Percentiles rank a stretch among this genome's conserved stretches.
Evolutionary conservation across 2,329 filamentous ascomycete species (phyloP).

Genomic region (Hymenoscyphus scutula): DNA sequence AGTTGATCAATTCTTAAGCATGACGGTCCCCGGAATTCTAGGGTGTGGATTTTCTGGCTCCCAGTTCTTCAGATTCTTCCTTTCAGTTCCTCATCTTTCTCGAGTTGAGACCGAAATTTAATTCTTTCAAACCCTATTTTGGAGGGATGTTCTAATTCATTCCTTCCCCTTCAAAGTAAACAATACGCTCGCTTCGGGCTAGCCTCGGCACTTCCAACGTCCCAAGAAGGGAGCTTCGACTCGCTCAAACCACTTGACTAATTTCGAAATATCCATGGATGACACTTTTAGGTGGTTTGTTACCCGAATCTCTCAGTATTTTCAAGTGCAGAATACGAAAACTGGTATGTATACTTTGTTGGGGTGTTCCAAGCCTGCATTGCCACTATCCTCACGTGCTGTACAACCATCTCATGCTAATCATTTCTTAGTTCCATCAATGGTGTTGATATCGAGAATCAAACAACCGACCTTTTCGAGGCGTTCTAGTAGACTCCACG

Average conservation of each 20-base stretch:
- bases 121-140: background rate
- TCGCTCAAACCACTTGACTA: background rate
- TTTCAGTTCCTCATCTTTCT: background rate
- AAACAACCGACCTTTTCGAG: no score
- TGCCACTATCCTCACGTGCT: background rate
- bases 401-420: background rate
- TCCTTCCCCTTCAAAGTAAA: background rate
- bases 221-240: background rate
- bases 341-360: background rate
- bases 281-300: background rate
- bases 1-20: background rate
- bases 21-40: background rate
- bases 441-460: background rate
- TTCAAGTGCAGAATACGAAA: background rate
- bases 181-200: background rate
- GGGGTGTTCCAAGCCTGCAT: background rate
- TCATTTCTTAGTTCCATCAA: background rate
- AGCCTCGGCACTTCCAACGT: background rate
- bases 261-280: no score
- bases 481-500: no score
- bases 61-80: background rate
- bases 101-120: background rate
- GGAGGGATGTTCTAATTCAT: background rate
- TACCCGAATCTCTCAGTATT: background rate
- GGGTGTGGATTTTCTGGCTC: background rate